phyloP scores from a whole-genome alignment of 805 yeast genomes.

The Komagataella ulmi region DNA sequence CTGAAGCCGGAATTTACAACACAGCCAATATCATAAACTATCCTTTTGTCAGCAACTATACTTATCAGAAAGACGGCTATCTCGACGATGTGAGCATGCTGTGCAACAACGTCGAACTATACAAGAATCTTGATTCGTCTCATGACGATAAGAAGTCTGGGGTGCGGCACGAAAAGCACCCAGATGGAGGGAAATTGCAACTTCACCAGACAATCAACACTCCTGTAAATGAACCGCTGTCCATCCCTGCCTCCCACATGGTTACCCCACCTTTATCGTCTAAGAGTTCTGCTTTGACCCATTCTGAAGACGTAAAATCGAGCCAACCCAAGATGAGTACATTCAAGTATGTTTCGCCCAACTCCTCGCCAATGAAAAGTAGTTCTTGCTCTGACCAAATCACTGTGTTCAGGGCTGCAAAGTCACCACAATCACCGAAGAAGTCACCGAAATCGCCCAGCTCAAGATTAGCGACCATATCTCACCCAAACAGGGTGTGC shows the following conservation, averaged over 20 bases:
- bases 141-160: slow-evolving; percentile 3
- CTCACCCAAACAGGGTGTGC: slow-evolving; percentile 39
- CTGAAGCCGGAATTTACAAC: slow-evolving; percentile 1
- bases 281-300: slow-evolving; percentile 1
- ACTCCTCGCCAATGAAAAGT: neutral
- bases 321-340: neutral
- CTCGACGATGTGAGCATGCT: slow-evolving; percentile 32
- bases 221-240: neutral
- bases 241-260: neutral
- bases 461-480: slow-evolving; percentile 2
- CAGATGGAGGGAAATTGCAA: slow-evolving; percentile 2
- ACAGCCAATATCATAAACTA: slow-evolving; percentile 21
- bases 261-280: slow-evolving; percentile 3
- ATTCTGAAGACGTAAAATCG: neutral
- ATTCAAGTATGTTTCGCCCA: neutral
- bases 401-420: neutral
- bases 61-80: slow-evolving; percentile 34
- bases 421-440: neutral
- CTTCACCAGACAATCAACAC: neutral
- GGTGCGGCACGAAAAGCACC: slow-evolving; percentile 9
- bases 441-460: slow-evolving; percentile 5
- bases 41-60: slow-evolving; percentile 40
- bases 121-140: slow-evolving; percentile 16
- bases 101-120: slow-evolving; percentile 34
- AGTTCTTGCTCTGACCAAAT: neutral